These are phyloP conservation scores for Canna indica DNA, from an alignment of 176 grass and related monocot genomes.

Conservation along the genomic window DNA sequence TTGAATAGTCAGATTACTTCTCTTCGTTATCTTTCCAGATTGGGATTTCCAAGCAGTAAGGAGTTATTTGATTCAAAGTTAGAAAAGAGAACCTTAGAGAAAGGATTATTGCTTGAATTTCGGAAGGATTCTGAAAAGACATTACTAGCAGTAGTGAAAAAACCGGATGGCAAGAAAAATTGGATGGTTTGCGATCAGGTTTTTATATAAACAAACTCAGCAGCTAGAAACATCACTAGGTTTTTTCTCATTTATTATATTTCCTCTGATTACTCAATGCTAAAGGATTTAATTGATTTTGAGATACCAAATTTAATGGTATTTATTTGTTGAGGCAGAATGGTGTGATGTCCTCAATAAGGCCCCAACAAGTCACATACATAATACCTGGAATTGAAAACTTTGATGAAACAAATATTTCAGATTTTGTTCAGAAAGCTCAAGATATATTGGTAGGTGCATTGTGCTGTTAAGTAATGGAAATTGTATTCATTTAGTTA, in stretches of 20 bases:
- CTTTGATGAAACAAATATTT: conserved; percentile 59
- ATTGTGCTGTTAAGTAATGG: conserved; percentile 14
- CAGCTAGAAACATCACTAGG: not conserved
- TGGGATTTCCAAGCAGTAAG: conserved; percentile 56
- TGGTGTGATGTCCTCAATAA: conserved; percentile 70
- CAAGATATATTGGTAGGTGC: conserved; percentile 61
- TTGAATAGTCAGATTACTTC: not conserved
- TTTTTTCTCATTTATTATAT: conserved; percentile 15
- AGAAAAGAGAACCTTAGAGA: conserved; percentile 60
- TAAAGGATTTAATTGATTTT: not conserved
- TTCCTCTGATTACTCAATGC: not conserved
- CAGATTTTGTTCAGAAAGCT: conserved; percentile 70
- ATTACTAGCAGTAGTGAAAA: conserved; percentile 69
- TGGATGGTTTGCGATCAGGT: conserved; percentile 91
- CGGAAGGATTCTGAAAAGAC: conserved; percentile 75
- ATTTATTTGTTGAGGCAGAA: conserved; percentile 48
- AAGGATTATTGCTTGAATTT: conserved; percentile 85
- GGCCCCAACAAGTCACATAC: conserved; percentile 79
- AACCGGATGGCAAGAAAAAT: conserved; percentile 90
- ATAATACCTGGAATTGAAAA: conserved; percentile 69
- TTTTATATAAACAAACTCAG: conserved; percentile 12
- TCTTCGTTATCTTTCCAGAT: conserved; percentile 23
- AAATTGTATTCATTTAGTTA: conserved; percentile 2
- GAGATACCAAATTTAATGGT: not conserved
- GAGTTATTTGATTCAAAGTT: conserved; percentile 44